Base-by-base conservation (phyloP, 1,284 basidiomycete genomes). In the Stygiomarasmius scandens region DNA sequence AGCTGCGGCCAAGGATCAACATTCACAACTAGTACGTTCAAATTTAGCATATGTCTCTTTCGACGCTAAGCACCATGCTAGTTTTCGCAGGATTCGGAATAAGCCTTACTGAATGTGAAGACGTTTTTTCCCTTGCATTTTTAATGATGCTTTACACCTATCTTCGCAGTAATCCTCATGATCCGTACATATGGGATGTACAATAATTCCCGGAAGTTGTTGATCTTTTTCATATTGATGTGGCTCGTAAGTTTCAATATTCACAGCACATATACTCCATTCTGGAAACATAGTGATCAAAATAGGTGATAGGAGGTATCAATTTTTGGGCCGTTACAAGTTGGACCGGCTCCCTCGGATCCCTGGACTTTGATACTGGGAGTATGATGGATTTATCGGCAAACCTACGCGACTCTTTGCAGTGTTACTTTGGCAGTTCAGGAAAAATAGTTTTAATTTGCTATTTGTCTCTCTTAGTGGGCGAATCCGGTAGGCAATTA, bases 1-100 rank as follows among this genome's bases (percentile, higher is more conserved):
- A 68, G 65, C 8, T 73, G 70, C 74, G 81, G 75, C 25, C 29
- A 32, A 2, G 5, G 47, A 20, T 27, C 53, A 22, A 54, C 22
- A 14, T 60, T 62, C n/a, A 52, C 51, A 27, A 60, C 54, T 1
- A 48, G 61, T 60, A 24, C 19, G 57, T 43, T 19, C 1, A 36
- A 8, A 27, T 19, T 38, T 20, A 25, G 25, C 12, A 3, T 38
- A 8, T 44, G 38, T 27, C 14, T 2, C 38, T 8, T 43, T 75
- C 73, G 24, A 61, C 44, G 52, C 61, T 23, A 47, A n/a, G n/a
- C n/a, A 11, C 19, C 32, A 29, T 20, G 20, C 14, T 25, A 58
- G 52, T 53, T 24, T 58, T 58, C 32, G 27, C 52, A 19, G 50
- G 54, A 8, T 53, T 56, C 12, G 52, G 38, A 3, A 61, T 65